These are phyloP conservation scores for Acrocalymma vagum DNA, from an alignment of 2,329 filamentous ascomycete genomes.

Conservation along the genomic window DNA sequence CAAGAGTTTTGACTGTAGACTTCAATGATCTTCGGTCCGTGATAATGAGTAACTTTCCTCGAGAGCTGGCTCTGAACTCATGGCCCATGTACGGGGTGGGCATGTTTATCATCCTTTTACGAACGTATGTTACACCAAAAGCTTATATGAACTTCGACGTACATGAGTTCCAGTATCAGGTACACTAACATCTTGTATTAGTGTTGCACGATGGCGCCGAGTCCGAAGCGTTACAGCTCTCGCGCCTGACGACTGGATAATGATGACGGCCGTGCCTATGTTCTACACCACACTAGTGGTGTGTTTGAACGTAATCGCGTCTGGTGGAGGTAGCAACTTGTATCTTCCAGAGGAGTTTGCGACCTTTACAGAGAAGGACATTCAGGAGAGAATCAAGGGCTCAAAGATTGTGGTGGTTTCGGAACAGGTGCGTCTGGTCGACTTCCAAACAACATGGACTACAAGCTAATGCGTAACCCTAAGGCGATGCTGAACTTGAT, in stretches of 20 bases:
- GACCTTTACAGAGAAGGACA: conserved; percentile 48
- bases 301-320: conserved; percentile 51
- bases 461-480: conserved; percentile 10
- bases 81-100: conserved; percentile 40
- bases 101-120: conserved; percentile 34
- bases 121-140: conserved; percentile 28
- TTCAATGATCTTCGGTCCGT: conserved; percentile 2
- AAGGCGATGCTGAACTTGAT: conserved; percentile 68
- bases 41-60: conserved; percentile 15
- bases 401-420: conserved; percentile 56
- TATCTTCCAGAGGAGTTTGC: conserved; percentile 46
- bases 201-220: conserved; percentile 36
- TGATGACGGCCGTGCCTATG: conserved; percentile 33
- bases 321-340: conserved; percentile 55
- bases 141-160: too few relatives aligned
- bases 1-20: neutral
- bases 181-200: conserved; percentile 11
- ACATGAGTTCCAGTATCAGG: too few relatives aligned
- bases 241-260: conserved; percentile 40
- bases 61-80: conserved; percentile 30
- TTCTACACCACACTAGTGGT: conserved; percentile 53
- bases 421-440: conserved; percentile 49
- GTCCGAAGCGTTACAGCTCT: conserved; percentile 26
- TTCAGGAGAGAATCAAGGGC: conserved; percentile 53
- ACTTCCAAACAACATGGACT: neutral